Conservation (phyloP, 2,329 filamentous ascomycete species). For the Fusarium odoratissimum region DNA sequence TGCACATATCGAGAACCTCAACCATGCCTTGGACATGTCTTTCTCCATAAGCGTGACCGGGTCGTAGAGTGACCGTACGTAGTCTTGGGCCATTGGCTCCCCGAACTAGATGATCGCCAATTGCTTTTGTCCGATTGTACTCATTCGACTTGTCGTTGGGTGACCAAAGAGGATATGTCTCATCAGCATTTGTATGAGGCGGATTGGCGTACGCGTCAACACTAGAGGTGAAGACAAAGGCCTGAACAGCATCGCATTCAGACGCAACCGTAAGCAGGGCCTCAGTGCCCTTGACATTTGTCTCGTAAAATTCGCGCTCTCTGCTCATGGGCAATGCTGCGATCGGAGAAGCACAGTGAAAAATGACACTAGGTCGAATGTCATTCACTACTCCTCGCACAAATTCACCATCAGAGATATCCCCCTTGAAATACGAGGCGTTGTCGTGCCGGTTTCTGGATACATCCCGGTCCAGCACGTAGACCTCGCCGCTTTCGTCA, state of each 20-base stretch:
- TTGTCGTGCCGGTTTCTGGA: constrained; percentile 39
- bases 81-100: constrained; percentile 44
- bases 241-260: constrained; percentile 35
- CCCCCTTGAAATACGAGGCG: constrained; percentile 43
- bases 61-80: constrained; percentile 43
- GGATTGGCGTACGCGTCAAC: constrained; percentile 45
- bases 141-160: constrained; percentile 38
- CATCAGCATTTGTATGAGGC: constrained; percentile 40
- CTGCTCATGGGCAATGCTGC: constrained; percentile 34
- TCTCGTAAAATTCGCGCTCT: constrained; percentile 36
- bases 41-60: constrained; percentile 51
- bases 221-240: constrained; percentile 50
- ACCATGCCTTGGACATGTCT: constrained; percentile 45
- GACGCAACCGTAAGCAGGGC: constrained; percentile 41
- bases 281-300: constrained; percentile 50
- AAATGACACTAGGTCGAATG: constrained; percentile 45
- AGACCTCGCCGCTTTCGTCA: constrained; percentile 33
- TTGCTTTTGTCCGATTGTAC: constrained; percentile 49
- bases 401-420: constrained; percentile 38
- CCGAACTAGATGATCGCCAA: constrained; percentile 47
- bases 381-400: constrained; percentile 33
- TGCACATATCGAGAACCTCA: constrained; percentile 49
- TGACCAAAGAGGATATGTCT: constrained; percentile 41
- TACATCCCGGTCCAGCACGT: constrained; percentile 46
- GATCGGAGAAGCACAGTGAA: constrained; percentile 49